Evolutionary conservation across 371 early-diverging fungal species (phyloP).

Genomic region (Mortierella sp.): DNA sequence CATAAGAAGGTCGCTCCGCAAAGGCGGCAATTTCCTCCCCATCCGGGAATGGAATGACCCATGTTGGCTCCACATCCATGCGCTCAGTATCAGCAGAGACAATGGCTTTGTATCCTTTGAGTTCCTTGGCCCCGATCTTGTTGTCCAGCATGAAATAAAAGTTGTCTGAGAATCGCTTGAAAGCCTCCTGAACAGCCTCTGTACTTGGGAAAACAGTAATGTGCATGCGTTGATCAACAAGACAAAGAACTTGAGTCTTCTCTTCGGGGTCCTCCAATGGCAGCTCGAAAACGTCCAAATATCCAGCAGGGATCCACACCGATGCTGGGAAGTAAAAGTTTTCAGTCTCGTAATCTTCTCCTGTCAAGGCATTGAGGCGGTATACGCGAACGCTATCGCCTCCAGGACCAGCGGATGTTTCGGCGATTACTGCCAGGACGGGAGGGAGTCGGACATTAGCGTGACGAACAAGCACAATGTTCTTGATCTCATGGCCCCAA

Average conservation of each 20-base stretch:
- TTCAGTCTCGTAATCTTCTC: constrained; percentile 63
- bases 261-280: constrained; percentile 79
- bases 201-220: constrained; percentile 72
- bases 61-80: constrained; percentile 62
- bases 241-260: constrained; percentile 67
- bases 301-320: constrained; percentile 60
- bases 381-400: constrained; percentile 57
- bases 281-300: constrained; percentile 64
- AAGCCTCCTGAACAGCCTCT: constrained; percentile 58
- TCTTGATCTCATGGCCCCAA: constrained; percentile 57
- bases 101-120: constrained; percentile 63
- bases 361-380: constrained; percentile 80
- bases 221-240: constrained; percentile 71
- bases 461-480: constrained; percentile 71
- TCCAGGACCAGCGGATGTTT: constrained; percentile 56
- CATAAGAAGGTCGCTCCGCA: constrained; percentile 49
- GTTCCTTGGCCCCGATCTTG: constrained; percentile 45
- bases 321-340: constrained; percentile 63
- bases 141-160: constrained; percentile 69
- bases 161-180: constrained; percentile 57
- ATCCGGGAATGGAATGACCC: constrained; percentile 70
- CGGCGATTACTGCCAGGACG: constrained; percentile 71
- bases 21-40: constrained; percentile 67
- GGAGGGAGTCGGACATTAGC: constrained; percentile 81
- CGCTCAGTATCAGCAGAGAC: constrained; percentile 63